These are phyloP conservation scores for Penicillium sp. DNA, from an alignment of 2,329 filamentous ascomycete genomes.

Conservation along the genomic window DNA sequence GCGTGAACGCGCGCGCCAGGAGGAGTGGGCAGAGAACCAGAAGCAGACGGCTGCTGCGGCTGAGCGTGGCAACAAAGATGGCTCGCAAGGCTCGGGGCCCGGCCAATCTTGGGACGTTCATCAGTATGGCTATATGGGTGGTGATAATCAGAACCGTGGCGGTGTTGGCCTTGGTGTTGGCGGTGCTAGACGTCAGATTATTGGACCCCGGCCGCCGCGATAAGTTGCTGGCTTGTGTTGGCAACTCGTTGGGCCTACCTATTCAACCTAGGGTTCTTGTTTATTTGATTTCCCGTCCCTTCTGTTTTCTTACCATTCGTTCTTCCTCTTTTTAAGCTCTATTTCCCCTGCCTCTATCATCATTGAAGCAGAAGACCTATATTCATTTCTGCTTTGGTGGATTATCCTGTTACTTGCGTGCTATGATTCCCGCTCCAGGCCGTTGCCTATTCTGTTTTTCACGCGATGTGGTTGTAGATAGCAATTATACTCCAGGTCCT, in stretches of 20 bases:
- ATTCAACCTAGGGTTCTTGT: conserved; percentile 8
- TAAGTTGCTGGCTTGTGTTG: conserved; percentile 17
- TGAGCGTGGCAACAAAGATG: conserved; percentile 38
- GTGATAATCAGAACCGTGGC: conserved; percentile 59
- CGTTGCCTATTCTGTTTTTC: neutral
- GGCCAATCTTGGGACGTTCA: conserved; percentile 59
- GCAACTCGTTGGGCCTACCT: neutral
- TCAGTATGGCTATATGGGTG: conserved; percentile 63
- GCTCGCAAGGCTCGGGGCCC: conserved; percentile 48
- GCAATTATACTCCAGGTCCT: neutral
- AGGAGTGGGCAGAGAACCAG: conserved; percentile 63
- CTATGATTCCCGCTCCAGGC: conserved; percentile 11
- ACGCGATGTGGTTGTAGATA: conserved; percentile 10
- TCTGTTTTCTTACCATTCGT: neutral
- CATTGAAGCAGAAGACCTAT: neutral
- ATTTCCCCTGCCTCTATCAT: neutral
- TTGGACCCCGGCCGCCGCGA: conserved; percentile 56
- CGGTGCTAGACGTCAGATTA: conserved; percentile 59
- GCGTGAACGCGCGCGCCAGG: conserved; percentile 61
- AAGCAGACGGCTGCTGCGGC: conserved; percentile 49
- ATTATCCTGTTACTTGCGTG: conserved; percentile 5
- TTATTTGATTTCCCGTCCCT: neutral
- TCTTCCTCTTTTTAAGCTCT: neutral
- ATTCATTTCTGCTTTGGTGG: conserved; percentile 12
- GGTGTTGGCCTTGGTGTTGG: conserved; percentile 53